These are phyloP conservation scores for Tetrastigma voinierianum DNA, from an alignment of 164 flowering plant species.

Conservation along the genomic window DNA sequence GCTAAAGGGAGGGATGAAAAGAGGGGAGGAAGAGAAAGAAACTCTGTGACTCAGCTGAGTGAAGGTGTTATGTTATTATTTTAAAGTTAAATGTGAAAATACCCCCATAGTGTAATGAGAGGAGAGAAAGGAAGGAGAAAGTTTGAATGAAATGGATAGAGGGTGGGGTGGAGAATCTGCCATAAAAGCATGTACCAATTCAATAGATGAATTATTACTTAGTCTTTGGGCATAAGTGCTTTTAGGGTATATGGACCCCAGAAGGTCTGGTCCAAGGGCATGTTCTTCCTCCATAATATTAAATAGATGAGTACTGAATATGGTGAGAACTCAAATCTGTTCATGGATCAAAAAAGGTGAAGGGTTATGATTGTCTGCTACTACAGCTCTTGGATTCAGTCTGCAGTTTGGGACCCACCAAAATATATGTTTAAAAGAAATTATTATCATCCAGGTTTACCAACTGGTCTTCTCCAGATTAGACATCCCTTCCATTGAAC, in stretches of 20 bases:
- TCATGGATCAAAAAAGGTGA: background rate
- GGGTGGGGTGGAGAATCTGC: conserved; percentile 11
- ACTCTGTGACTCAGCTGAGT: background rate
- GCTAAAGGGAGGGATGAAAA: background rate
- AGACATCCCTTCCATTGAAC: no score
- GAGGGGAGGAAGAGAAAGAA: background rate
- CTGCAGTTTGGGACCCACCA: background rate
- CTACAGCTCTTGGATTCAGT: background rate
- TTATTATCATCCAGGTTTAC: background rate
- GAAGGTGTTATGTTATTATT: background rate
- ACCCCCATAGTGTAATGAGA: background rate
- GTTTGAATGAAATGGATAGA: background rate
- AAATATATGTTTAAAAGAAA: background rate
- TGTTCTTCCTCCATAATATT: conserved; percentile 4
- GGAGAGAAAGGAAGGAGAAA: background rate
- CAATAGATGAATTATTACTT: background rate
- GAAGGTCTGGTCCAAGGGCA: conserved; percentile 12
- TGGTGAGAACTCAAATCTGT: conserved; percentile 1
- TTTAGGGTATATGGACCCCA: conserved; percentile 11
- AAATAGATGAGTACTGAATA: background rate
- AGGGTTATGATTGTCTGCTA: background rate
- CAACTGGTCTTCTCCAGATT: background rate
- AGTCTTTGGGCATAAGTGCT: background rate
- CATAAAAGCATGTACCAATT: conserved; percentile 2
- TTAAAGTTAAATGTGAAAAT: no score